These are phyloP conservation scores for Aureobasidium sp. DNA, from an alignment of 2,329 filamentous ascomycete genomes.

Conservation along the genomic window DNA sequence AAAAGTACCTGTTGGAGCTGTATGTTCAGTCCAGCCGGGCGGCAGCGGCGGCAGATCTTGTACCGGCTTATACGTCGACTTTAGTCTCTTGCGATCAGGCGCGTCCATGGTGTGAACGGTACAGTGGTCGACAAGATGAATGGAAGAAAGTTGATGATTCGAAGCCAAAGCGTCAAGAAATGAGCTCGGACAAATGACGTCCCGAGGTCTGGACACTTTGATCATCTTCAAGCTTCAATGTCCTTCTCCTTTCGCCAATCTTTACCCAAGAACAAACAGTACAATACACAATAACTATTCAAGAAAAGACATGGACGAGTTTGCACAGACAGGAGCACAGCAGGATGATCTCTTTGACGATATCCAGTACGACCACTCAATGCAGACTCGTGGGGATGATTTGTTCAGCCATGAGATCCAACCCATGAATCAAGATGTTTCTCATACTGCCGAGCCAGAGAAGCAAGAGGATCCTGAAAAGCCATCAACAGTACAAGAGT, in stretches of 20 bases:
- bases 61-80: slow-evolving; percentile 61
- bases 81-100: slow-evolving; percentile 52
- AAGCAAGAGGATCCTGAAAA: slow-evolving; percentile 17
- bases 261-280: neutral
- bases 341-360: slow-evolving; percentile 31
- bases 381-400: slow-evolving; percentile 45
- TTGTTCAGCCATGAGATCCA: slow-evolving; percentile 42
- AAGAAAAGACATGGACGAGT: slow-evolving; percentile 22
- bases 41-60: slow-evolving; percentile 53
- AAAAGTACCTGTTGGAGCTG: slow-evolving; percentile 60
- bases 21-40: slow-evolving; percentile 87
- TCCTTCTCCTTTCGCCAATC: neutral
- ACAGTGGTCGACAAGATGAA: neutral
- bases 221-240: neutral
- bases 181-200: slow-evolving; percentile 11
- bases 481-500: neutral
- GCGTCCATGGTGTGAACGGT: slow-evolving; percentile 10
- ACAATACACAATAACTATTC: neutral
- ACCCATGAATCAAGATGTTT: neutral
- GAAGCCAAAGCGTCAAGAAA: neutral
- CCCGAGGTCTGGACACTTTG: slow-evolving; percentile 1
- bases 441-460: slow-evolving; percentile 15
- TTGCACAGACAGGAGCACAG: slow-evolving; percentile 29
- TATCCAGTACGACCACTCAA: slow-evolving; percentile 36
- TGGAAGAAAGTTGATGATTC: neutral